phyloP scores from a whole-genome alignment of 2,329 filamentous ascomycete genomes.

The Chaetomiaceae sp. region DNA sequence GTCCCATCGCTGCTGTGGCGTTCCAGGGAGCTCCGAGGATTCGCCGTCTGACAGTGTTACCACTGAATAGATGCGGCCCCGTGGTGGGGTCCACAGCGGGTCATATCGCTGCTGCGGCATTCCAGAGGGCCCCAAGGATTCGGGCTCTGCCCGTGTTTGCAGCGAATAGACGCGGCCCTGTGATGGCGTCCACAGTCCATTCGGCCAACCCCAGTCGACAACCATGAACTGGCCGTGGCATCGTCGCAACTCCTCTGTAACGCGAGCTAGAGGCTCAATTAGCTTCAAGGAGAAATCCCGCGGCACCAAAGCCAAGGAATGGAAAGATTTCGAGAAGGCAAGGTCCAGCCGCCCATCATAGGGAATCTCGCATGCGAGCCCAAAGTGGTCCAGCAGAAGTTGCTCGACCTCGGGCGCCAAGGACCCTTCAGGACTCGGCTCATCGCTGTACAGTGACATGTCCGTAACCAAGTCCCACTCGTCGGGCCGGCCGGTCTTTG shows the following conservation, averaged over 20 bases:
- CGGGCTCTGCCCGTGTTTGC: too few relatives aligned
- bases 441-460: neutral
- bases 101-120: neutral
- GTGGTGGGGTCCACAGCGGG: neutral
- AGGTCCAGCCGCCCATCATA: neutral
- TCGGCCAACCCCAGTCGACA: slow-evolving; percentile 3
- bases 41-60: too few relatives aligned
- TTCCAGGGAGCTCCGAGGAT: neutral
- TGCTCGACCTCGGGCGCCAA: neutral
- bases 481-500: neutral
- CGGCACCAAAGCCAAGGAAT: too few relatives aligned
- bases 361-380: neutral
- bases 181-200: neutral
- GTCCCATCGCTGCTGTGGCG: neutral
- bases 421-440: neutral
- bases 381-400: neutral
- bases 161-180: neutral
- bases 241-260: neutral
- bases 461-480: neutral
- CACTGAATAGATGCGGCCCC: neutral
- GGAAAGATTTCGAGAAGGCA: neutral
- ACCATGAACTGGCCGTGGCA: neutral
- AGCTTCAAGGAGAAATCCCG: too few relatives aligned
- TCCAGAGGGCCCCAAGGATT: neutral
- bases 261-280: neutral